These are phyloP conservation scores for Toxoplasma gondii DNA, from an alignment of 169 alveolate species.

Conservation along the genomic window DNA sequence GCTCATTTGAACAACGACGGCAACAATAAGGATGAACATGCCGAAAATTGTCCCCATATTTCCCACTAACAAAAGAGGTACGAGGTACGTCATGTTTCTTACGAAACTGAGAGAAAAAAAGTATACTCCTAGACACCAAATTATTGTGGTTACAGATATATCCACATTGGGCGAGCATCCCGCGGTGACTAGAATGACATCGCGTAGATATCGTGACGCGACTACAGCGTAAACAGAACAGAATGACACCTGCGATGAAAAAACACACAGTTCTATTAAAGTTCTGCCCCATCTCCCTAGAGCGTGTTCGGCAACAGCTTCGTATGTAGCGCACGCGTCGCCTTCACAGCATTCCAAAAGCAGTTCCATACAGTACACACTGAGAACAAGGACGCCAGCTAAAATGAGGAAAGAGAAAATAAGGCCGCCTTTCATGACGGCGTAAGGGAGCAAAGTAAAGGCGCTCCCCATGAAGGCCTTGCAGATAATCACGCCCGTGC, in stretches of 20 bases:
- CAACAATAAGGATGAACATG: neutral
- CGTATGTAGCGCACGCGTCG: slow-evolving; percentile 27
- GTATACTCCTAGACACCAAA: neutral
- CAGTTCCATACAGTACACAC: neutral
- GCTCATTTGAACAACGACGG: neutral
- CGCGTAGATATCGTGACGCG: neutral
- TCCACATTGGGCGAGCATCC: neutral
- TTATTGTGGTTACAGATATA: neutral
- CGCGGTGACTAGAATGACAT: neutral
- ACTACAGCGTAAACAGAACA: neutral
- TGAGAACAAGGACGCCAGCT: neutral
- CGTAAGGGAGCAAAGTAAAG: slow-evolving; percentile 25
- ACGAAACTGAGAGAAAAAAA: neutral
- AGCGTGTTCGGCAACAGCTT: neutral
- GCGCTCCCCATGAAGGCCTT: slow-evolving; percentile 41
- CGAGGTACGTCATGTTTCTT: slow-evolving; percentile 13
- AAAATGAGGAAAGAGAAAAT: neutral
- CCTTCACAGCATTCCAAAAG: neutral
- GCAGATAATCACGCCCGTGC: neutral
- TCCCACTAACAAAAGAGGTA: slow-evolving; percentile 10
- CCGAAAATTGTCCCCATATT: neutral
- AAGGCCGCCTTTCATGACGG: slow-evolving; percentile 31
- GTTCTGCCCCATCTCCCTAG: slow-evolving; percentile 22
- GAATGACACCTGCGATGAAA: slow-evolving; percentile 18
- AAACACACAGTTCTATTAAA: neutral